Evolutionary conservation across 1,139 yeast genomes (phyloP), one percentile per base, ranked within the genome.

Genomic region (Saccharomyces hybrid): DNA sequence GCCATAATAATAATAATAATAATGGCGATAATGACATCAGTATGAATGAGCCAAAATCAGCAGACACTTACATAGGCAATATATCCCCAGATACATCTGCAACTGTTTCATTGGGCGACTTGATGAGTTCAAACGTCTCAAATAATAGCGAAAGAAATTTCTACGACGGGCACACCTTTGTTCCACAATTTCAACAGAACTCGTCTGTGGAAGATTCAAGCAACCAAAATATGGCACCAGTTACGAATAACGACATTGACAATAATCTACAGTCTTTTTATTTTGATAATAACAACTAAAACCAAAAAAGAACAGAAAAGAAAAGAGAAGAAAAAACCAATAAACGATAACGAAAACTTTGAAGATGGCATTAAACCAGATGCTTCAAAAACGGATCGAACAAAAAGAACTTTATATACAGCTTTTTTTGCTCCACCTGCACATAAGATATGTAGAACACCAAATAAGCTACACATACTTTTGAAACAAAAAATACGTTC

Each of bases 21-120:
- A 47, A 26, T 47, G 46, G 11, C 16, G n/a, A 38, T 31, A 57
- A 55, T 16, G 46, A 52, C 5, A 34, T 50, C n/a, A 49, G 48
- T 16, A 46, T 46, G 48, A 28, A 16, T 46, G 28, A 25, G 27
- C 27, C 14, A n/a, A 26, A 25, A 14, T 26, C 29, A 5, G 27
- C 23, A 11, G 34, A 31, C 34, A 31, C 34, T 31, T 31, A 1
- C 34, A 31, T 31, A 11, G 57, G 52, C 7, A 54, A 54, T 44
- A 41, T 49, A 16, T 54, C 57, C 19, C 57, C 57, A 9, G 53
- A 53, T 0, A 50, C 57, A 1, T 50, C 48, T 16, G 55, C 55
- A n/a, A 52, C 57, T 2, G 44, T 54, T 14, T 52, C 55, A 13
- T 38, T 50, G 7, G 57, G 50, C 26, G 57, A 54, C 16, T 13